Base-by-base conservation (phyloP, 1,139 yeast species). In the Taiozyma sp. region DNA sequence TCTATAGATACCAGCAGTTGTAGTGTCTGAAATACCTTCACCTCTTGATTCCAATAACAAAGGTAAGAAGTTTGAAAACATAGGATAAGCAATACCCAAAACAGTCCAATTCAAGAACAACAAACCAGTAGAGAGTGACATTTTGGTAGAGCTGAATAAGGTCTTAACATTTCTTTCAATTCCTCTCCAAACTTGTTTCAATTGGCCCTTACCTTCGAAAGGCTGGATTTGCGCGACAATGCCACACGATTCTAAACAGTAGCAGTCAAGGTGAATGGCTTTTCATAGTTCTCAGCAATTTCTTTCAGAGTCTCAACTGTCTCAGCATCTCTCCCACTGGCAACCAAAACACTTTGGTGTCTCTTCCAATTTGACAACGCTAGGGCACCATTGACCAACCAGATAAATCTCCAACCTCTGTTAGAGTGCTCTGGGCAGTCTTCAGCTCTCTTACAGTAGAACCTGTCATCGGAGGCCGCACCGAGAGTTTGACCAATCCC, bases 331-430 rank as follows among this genome's bases (percentile, higher is more conserved):
- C 77, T 68, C 43, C 79, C 78, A 55, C 74, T 73, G 3, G 83
- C 61, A 37, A 81, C 70, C 52, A n/a, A 79, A 69, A 60, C 72
- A 80, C 57, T 81, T 81, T 41, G 85, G 86, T 45, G 85, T 76
- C 62, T 81, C 86, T 44, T 74, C 70, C 57, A 81, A 64, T 52
- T 72, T 66, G 46, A 80, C 65, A 21, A 78, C 69, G 13, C 83
- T 50, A 80, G 69, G 22, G 73, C 81, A 28, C 83, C 79, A 59
- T 80, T 76, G 28, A 74, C 70, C 58, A 76, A 79, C 71, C 76
- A 80, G 42, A 73, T 69, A 62, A 81, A 81, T 62, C 86, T 70
- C 86, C 86, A 81, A 50, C 85, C 86, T 65, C 75, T 70, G 58
- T 81, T 81, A 13, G 65, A 60, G 16, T n/a, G 3, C 19, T 2